Evolutionary conservation across 352 stramenopile genomes (phyloP).

Genomic region (Globisporangium iwayamae): DNA sequence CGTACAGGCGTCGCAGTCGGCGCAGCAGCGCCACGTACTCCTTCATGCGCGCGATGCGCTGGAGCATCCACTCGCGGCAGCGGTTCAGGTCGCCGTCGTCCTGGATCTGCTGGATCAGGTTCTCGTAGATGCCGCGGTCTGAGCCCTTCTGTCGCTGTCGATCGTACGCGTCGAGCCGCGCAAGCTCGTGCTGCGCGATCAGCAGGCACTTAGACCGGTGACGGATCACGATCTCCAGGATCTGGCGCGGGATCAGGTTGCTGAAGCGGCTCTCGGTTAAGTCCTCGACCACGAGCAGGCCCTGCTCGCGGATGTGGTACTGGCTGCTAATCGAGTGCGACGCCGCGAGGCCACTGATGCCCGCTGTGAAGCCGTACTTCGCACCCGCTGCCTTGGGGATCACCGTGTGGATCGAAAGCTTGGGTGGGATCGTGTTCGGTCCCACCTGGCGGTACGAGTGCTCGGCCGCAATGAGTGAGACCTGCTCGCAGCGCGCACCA

Average conservation of each 20-base stretch:
- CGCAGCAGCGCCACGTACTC: constrained; percentile 73
- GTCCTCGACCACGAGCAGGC: constrained; percentile 77
- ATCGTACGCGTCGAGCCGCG: constrained; percentile 75
- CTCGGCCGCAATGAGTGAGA: constrained; percentile 55
- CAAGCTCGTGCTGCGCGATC: constrained; percentile 72
- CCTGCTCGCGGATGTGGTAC: constrained; percentile 84
- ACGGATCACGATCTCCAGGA: constrained; percentile 77
- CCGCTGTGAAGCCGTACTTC: constrained; percentile 61
- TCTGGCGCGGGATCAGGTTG: constrained; percentile 80
- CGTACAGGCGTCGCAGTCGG: constrained; percentile 58
- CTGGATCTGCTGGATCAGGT: constrained; percentile 87
- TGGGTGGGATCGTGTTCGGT: constrained; percentile 48
- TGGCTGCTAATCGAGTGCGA: constrained; percentile 76
- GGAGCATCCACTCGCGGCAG: constrained; percentile 83
- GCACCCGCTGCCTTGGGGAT: constrained; percentile 61
- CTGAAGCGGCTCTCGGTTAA: constrained; percentile 80
- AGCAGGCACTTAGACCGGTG: constrained; percentile 72
- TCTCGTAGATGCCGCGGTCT: constrained; percentile 83
- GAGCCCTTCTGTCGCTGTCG: constrained; percentile 72
- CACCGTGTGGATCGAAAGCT: constrained; percentile 76
- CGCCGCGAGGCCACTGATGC: constrained; percentile 44
- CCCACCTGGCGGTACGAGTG: constrained; percentile 76
- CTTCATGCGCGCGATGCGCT: constrained; percentile 56
- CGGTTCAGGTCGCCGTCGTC: constrained; percentile 80
- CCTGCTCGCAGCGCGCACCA: constrained; percentile 58